These are phyloP conservation scores for Lasiosphaeriaceae sp. DNA, from an alignment of 495 filamentous ascomycete species.

Conservation along the genomic window DNA sequence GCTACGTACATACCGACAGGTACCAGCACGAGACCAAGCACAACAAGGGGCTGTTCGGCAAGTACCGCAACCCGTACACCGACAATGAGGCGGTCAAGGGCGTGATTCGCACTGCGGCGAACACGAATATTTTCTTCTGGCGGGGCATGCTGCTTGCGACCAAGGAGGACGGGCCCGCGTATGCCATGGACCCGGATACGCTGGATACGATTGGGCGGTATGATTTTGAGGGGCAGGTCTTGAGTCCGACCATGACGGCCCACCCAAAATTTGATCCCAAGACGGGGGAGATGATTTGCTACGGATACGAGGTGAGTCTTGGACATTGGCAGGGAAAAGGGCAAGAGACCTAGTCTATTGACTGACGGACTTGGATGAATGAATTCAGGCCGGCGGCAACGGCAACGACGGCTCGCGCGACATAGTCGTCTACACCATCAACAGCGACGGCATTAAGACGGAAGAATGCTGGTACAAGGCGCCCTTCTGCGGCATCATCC, in stretches of 20 bases:
- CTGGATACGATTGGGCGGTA: slow-evolving; percentile 48
- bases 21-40: slow-evolving; percentile 36
- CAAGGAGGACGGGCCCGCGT: slow-evolving; percentile 50
- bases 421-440: slow-evolving; percentile 40
- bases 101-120: slow-evolving; percentile 43
- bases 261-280: slow-evolving; percentile 55
- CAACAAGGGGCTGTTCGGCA: slow-evolving; percentile 40
- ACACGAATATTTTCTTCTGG: slow-evolving; percentile 51
- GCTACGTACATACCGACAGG: slow-evolving; percentile 48
- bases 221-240: slow-evolving; percentile 53
- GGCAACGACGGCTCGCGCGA: slow-evolving; percentile 38
- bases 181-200: slow-evolving; percentile 47
- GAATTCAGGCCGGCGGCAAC: slow-evolving; percentile 33
- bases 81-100: slow-evolving; percentile 44
- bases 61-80: slow-evolving; percentile 50
- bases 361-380: background rate
- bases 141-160: slow-evolving; percentile 44
- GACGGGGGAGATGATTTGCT: slow-evolving; percentile 50
- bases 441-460: slow-evolving; percentile 33
- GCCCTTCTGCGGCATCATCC: slow-evolving; percentile 48
- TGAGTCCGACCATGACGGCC: slow-evolving; percentile 49
- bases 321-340: no score
- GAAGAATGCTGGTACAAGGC: slow-evolving; percentile 40
- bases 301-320: slow-evolving; percentile 42
- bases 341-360: no score